A percentile compares a stretch with the other conserved stretches of the same genome.
These are phyloP conservation scores for Beauveria scarabaeidicola DNA, from an alignment of 2,329 filamentous ascomycete genomes.

Conservation along the genomic window DNA sequence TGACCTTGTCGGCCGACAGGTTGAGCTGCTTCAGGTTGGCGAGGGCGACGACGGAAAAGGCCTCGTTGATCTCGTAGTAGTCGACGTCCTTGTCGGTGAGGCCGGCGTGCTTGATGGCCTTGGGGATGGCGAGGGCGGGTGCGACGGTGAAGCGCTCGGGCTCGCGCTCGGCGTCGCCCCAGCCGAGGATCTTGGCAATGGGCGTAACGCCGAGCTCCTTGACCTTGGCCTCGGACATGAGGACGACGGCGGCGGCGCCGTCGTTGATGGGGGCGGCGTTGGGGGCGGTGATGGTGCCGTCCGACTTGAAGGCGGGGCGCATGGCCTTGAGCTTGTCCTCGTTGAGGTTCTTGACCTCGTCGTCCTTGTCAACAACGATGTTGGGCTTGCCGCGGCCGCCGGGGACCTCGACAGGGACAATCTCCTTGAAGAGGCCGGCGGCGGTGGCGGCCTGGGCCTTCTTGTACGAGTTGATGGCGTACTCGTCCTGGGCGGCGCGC, in stretches of 20 bases:
- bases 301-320: conserved; percentile 73
- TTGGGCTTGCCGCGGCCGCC: conserved; percentile 86
- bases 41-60: conserved; percentile 91
- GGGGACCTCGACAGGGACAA: conserved; percentile 78
- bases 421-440: conserved; percentile 78
- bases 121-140: conserved; percentile 88
- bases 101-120: conserved; percentile 91
- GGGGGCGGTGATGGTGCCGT: conserved; percentile 87
- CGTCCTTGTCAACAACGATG: conserved; percentile 72
- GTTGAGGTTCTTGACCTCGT: conserved; percentile 94
- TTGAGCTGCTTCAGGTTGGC: conserved; percentile 91
- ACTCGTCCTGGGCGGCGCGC: conserved; percentile 85
- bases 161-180: conserved; percentile 87
- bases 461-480: conserved; percentile 91
- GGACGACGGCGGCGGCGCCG: conserved; percentile 82
- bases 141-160: conserved; percentile 95
- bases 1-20: conserved; percentile 77
- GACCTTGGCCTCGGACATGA: conserved; percentile 89
- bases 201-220: conserved; percentile 88
- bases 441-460: conserved; percentile 82
- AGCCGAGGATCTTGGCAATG: conserved; percentile 92
- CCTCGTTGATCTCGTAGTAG: conserved; percentile 98
- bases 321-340: conserved; percentile 75
- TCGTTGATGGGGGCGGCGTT: conserved; percentile 97
- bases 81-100: conserved; percentile 71